phyloP scores from a whole-genome alignment of 441 rosid species.

The Gossypium schwendimanii region DNA sequence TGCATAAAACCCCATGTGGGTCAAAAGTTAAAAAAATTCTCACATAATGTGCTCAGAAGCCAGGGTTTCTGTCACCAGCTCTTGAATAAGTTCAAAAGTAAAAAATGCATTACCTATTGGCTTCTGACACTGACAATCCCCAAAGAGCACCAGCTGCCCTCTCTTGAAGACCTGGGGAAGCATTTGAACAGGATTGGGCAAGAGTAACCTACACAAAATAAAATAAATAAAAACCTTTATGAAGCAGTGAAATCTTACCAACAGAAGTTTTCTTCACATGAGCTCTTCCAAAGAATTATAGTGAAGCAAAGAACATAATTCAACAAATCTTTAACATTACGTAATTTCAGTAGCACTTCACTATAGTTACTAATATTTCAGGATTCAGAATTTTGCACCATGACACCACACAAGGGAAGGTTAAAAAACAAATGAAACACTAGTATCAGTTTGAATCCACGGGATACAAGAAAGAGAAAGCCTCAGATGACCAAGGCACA shows the following conservation, averaged over 20 bases:
- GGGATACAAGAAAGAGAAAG: not conserved
- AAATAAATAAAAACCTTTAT: constrained; percentile 3
- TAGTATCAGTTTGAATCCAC: not conserved
- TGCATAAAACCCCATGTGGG: not conserved
- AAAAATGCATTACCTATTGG: constrained; percentile 58
- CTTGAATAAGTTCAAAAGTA: not conserved
- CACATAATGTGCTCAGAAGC: not conserved
- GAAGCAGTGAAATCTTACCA: constrained; percentile 9
- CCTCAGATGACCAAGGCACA: not conserved
- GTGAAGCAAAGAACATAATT: constrained; percentile 7
- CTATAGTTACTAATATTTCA: not conserved
- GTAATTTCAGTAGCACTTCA: not conserved
- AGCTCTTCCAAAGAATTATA: constrained; percentile 2
- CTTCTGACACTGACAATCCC: constrained; percentile 99
- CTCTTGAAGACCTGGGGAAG: constrained; percentile 97
- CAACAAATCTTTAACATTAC: not conserved
- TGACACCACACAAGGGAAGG: not conserved
- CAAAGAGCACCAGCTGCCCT: constrained; percentile 99
- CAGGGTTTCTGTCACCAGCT: not conserved
- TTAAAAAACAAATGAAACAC: not conserved
- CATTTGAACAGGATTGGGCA: constrained; percentile 83
- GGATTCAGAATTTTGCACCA: not conserved
- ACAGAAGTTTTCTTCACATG: not conserved
- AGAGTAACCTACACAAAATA: constrained; percentile 61
- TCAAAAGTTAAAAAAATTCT: not conserved